These are phyloP conservation scores for Mucor piriformis DNA, from an alignment of 371 early-diverging fungal species.

Conservation along the genomic window DNA sequence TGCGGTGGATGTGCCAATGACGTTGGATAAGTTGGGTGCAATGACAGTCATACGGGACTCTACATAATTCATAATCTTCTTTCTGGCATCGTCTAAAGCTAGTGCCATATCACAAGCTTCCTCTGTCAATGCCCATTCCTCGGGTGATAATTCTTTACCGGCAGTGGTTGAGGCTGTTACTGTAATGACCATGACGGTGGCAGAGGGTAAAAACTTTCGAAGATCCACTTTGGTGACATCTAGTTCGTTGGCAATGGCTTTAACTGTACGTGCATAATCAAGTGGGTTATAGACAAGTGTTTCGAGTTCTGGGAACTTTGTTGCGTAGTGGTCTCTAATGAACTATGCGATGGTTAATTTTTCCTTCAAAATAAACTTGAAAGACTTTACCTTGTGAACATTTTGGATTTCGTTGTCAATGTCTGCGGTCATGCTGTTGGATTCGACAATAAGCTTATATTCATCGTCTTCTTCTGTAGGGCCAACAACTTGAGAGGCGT, in stretches of 20 bases:
- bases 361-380: too few relatives aligned
- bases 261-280: constrained; percentile 89
- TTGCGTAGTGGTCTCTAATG: constrained; percentile 87
- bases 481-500: constrained; percentile 50
- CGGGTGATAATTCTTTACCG: constrained; percentile 65
- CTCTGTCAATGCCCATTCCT: constrained; percentile 68
- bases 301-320: constrained; percentile 91
- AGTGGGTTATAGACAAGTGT: constrained; percentile 83
- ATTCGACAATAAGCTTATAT: constrained; percentile 84
- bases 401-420: constrained; percentile 87
- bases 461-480: constrained; percentile 84
- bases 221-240: constrained; percentile 76
- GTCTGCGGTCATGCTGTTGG: constrained; percentile 84
- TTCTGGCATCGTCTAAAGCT: constrained; percentile 71
- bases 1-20: constrained; percentile 87
- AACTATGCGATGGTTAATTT: constrained; percentile 54
- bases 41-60: constrained; percentile 91
- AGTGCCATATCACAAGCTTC: constrained; percentile 86
- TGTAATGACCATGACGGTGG: constrained; percentile 90
- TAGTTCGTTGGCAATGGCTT: constrained; percentile 78
- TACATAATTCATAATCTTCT: constrained; percentile 86
- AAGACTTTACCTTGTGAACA: constrained; percentile 86
- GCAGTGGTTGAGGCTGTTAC: constrained; percentile 88
- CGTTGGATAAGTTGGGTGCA: constrained; percentile 91
- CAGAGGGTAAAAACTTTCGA: constrained; percentile 77